A percentile compares a stretch with the other conserved stretches of the same genome.
Conservation (phyloP, 768 basidiomycete species). For the Lactifluus piperatus region DNA sequence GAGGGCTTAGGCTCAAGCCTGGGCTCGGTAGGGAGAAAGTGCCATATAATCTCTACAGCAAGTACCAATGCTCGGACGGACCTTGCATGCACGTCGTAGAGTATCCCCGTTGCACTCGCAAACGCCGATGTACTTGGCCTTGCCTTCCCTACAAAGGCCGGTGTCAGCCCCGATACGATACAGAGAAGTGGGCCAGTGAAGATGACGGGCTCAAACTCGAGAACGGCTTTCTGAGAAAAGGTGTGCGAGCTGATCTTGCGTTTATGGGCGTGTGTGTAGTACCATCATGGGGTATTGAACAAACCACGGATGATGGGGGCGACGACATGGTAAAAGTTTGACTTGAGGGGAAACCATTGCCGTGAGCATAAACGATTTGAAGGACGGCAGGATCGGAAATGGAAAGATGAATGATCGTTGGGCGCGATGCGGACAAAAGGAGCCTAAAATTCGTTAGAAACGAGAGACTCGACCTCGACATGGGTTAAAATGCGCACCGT, state of each 20-base stretch:
- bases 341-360: slow-evolving; percentile 34
- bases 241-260: slow-evolving; percentile 89
- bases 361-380: slow-evolving; percentile 35
- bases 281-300: slow-evolving; percentile 68
- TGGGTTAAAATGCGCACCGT: slow-evolving; percentile 25
- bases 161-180: background rate
- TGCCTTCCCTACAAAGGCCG: slow-evolving; percentile 24
- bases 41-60: too few relatives aligned
- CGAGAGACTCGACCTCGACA: too few relatives aligned
- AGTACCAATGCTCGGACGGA: too few relatives aligned
- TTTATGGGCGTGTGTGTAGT: slow-evolving; percentile 67
- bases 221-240: slow-evolving; percentile 79
- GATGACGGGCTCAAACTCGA: slow-evolving; percentile 81
- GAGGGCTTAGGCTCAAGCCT: too few relatives aligned
- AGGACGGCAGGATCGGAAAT: slow-evolving; percentile 37
- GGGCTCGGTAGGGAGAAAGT: too few relatives aligned
- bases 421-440: slow-evolving; percentile 37
- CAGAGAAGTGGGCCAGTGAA: slow-evolving; percentile 26
- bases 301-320: slow-evolving; percentile 44
- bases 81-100: slow-evolving; percentile 31
- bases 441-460: slow-evolving; percentile 24
- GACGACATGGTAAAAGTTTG: slow-evolving; percentile 37
- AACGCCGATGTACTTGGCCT: slow-evolving; percentile 30
- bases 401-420: slow-evolving; percentile 39
- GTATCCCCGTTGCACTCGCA: slow-evolving; percentile 28